Base-by-base conservation (phyloP, 2,329 filamentous ascomycete species). In the Fusarium sp. region DNA sequence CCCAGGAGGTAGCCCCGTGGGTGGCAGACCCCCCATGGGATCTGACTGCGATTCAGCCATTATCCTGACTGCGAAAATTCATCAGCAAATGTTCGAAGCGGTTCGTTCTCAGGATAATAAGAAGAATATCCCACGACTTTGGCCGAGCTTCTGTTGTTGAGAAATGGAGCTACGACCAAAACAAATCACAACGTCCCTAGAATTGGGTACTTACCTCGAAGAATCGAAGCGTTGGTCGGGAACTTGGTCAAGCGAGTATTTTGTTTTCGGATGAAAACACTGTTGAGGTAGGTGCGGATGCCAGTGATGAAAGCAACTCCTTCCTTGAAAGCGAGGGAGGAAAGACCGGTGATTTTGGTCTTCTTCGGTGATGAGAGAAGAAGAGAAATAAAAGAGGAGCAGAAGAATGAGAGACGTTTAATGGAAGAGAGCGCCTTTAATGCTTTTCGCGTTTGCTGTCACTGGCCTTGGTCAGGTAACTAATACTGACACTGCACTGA, bases 11-110 rank as follows among this genome's bases (percentile, higher is more conserved):
- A 11, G 62, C 35, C 57, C 57, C n/a, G n/a, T 28, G 26, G 62
- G 48, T 41, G 46, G 43, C 39, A 67, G 53, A 28, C 56, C 63
- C 28, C 55, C 54, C 56, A 39, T 40, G 33, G 32, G 26, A 43
- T 24, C 60, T 45, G 45, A 37, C 9, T 44, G 63, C 43, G 47
- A 24, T 40, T 56, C 50, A 56, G 55, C 50, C 69, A 73, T 76
- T 56, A 30, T 63, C 49, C 32, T 60, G 33, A 53, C 55, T 67
- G 32, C 43, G 13, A 7, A 28, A 17, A 40, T 14, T 46, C 14
- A 41, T 73, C 49, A 71, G 71, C 37, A 44, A 15, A 22, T 17
- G 9, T 30, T 10, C 9, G 40, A 30, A 22, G 26, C 20, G 50
- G 28, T 56, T 19, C 6, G 17, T 51, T 28, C 20, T 33, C 32